Evolutionary conservation across 805 yeast species (phyloP).

Genomic region (Candida sphagnicola): DNA sequence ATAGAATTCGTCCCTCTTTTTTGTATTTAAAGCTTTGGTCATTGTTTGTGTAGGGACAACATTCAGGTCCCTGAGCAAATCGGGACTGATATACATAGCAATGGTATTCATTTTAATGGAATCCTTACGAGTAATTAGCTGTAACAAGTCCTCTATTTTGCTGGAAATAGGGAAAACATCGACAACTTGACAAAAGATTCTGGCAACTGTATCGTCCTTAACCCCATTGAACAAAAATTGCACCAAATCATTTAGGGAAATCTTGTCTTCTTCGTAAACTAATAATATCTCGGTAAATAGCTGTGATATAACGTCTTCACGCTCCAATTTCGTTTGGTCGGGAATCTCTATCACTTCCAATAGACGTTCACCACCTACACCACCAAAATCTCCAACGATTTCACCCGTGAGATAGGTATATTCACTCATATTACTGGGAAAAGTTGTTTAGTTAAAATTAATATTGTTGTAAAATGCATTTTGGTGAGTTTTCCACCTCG

Average conservation of each 20-base stretch:
- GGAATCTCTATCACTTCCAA: slow-evolving; percentile 27
- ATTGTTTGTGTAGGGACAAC: slow-evolving; percentile 31
- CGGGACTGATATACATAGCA: slow-evolving; percentile 25
- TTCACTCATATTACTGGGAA: slow-evolving; percentile 7
- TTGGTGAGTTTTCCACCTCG: slow-evolving; percentile 1
- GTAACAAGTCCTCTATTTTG: slow-evolving; percentile 17
- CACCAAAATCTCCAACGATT: slow-evolving; percentile 26
- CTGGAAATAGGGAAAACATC: slow-evolving; percentile 33
- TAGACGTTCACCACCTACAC: slow-evolving; percentile 28
- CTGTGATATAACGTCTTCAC: slow-evolving; percentile 17
- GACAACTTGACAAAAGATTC: slow-evolving; percentile 33
- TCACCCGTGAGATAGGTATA: slow-evolving; percentile 26
- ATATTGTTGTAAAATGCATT: no score
- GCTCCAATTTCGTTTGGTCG: slow-evolving; percentile 13
- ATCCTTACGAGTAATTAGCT: slow-evolving; percentile 18
- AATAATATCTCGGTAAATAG: slow-evolving; percentile 32
- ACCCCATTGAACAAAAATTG: slow-evolving; percentile 25
- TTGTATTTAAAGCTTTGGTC: slow-evolving; percentile 32
- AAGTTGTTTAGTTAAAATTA: no score
- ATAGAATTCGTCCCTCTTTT: slow-evolving; percentile 39
- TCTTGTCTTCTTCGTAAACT: slow-evolving; percentile 17
- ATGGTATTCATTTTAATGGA: slow-evolving; percentile 28
- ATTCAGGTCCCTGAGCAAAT: slow-evolving; percentile 21
- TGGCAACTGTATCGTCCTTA: slow-evolving; percentile 28
- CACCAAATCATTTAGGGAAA: slow-evolving; percentile 13